Base-by-base conservation (phyloP, 352 stramenopile genomes). In the Globisporangium carolinianum region DNA sequence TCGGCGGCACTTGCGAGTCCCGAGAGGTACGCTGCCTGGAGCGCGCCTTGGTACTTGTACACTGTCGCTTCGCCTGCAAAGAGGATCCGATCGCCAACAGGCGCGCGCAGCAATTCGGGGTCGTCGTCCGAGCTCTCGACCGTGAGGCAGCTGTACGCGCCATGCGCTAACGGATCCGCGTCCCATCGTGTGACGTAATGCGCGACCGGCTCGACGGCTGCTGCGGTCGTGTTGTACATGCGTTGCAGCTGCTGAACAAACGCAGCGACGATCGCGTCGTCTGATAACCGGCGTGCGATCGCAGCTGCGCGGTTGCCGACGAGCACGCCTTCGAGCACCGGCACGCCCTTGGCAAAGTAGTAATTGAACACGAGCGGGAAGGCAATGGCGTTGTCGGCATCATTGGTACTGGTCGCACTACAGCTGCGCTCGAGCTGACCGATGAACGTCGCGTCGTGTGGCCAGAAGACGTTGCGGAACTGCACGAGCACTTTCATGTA, bases 401-500 rank as follows among this genome's bases (percentile, higher is more conserved):
- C 49, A 18, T 18, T 50, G 24, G 2, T 35, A 24, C 47, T 51
- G 8, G 52, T 35, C 52, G 55, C 15, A 37, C 57, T 11, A 58
- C 43, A 6, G 42, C 57, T 10, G 24, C 24, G 24, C 24, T 32
- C 24, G 48, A 83, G 55, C 36, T 85, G 72, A 0, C 63, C 69
- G 15, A 84, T 72, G 41, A 87, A 83, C 2, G 68, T 68, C 5
- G 67, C 63, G 24, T 79, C 49, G 12, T 72, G 45, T 2, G 73
- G 67, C 81, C 81, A 91, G 50, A 91, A 91, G 0, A 80, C 67
- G 14, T 66, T 49, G 0, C 73, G 75, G 56, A 89, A 91, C 48
- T 85, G 67, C 41, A 91, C 62, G 4, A 87, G 56, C n/a, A 91
- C 67, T 62, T 88, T 89, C 74, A 89, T 88, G 58, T 88, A 88